These are phyloP conservation scores for Sherardia arvensis DNA, from an alignment of 257 asterid genomes.

Conservation along the genomic window DNA sequence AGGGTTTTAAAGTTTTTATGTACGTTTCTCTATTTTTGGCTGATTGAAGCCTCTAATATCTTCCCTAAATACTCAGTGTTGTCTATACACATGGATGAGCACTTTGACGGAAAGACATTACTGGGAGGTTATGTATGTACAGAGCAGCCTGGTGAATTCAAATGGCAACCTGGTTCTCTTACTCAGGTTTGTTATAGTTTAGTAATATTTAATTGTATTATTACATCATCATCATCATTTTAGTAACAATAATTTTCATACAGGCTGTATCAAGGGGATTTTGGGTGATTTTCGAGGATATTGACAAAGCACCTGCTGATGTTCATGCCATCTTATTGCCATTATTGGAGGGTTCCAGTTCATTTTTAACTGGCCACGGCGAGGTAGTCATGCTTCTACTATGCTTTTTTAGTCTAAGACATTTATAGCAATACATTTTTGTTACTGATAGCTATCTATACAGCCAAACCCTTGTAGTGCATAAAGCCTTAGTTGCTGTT, in stretches of 20 bases:
- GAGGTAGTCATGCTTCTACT: conserved; percentile 45
- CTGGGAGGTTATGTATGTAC: conserved; percentile 87
- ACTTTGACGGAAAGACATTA: conserved; percentile 85
- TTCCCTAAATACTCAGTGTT: conserved; percentile 31
- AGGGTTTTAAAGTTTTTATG: neutral
- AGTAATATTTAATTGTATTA: conserved; percentile 6
- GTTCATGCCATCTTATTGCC: conserved; percentile 68
- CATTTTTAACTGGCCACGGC: conserved; percentile 77
- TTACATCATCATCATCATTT: conserved; percentile 19
- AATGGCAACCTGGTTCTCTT: conserved; percentile 99
- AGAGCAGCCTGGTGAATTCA: conserved; percentile 93
- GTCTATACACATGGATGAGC: conserved; percentile 94
- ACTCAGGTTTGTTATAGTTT: conserved; percentile 56
- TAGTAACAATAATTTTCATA: conserved; percentile 7
- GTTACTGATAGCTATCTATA: neutral
- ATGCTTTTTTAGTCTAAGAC: conserved; percentile 9
- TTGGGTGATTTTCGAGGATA: conserved; percentile 93
- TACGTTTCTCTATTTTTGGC: neutral
- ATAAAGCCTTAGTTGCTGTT: neutral
- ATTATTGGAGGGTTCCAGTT: conserved; percentile 67
- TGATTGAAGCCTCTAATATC: conserved; percentile 1
- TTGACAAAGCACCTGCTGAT: conserved; percentile 91
- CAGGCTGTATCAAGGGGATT: conserved; percentile 87
- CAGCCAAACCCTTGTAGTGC: neutral
- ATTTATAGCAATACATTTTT: neutral